Evolutionary conservation across 805 yeast genomes (phyloP), one percentile per base, ranked within the genome.

Genomic region (Saturnispora galanensis): DNA sequence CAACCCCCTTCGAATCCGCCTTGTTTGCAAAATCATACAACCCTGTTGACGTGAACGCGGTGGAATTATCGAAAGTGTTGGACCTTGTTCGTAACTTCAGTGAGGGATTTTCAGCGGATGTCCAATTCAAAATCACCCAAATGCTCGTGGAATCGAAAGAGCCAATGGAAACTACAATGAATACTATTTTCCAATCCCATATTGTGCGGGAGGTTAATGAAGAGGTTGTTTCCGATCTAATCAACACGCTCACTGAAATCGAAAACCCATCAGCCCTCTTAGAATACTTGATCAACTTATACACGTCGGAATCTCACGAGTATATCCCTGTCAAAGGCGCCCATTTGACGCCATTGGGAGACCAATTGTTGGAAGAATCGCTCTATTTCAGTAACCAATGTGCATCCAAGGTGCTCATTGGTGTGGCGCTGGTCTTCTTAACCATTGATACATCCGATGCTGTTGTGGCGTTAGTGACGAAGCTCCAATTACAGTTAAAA

Each of bases 181-280:
- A 58, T 58, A 8, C 55, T 5, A 61, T 75, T 5, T 74, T 77
- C 48, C 68, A 69, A 30, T 48, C 62, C 1, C 52, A 63, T 13
- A 60, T 81, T 39, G 60, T 70, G 10, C 54, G 63, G 3, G 62
- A 64, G 41, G 61, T 78, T 42, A 69, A 70, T 47, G 59, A 65
- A 31, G 49, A 58, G 1, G 63, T 65, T 31, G 57, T 71, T 31
- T 51, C 62, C 30, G 63, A 55, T 8, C 53, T 76, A n/a, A 64
- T 73, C 31, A 49, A 46, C 15, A 39, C 53, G 4, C 43, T 58
- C 21, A 44, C 49, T 9, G 35, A 54, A 18, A 62, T 49, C 18
- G 47, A 46, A 32, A 39, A 42, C 18, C 50, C 42, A 9, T 53
- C 69, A 32, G 45, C 62, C 2, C 47, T 65, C 3, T 59, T 76